A percentile compares a stretch with the other conserved stretches of the same genome.
Evolutionary conservation across 169 alveolate genomes (phyloP).

Genomic region (Eimeria falciformis): DNA sequence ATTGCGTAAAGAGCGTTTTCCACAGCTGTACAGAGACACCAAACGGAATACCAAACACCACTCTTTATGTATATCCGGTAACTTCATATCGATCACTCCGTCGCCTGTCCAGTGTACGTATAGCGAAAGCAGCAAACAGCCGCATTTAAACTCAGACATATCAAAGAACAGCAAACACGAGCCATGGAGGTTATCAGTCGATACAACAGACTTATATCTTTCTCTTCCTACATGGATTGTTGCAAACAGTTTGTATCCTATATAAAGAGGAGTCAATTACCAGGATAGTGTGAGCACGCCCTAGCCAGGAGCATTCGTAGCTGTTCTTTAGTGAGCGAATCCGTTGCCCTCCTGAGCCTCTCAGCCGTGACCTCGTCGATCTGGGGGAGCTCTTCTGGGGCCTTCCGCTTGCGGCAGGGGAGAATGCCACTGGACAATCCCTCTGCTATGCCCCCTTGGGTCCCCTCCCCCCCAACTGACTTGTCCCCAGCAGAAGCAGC

Average conservation of each 20-base stretch:
- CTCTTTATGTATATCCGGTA: not conserved
- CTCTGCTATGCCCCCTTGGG: conserved; percentile 21
- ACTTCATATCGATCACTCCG: too few species aligned
- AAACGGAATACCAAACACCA: not conserved
- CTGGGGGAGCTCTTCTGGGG: conserved; percentile 53
- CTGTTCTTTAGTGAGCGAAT: conserved; percentile 52
- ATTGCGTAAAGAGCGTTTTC: conserved; percentile 65
- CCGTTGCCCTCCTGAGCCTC: conserved; percentile 30
- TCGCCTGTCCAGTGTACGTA: too few species aligned
- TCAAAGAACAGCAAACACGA: too few species aligned
- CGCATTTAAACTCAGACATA: too few species aligned
- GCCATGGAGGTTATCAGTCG: too few species aligned
- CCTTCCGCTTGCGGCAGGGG: conserved; percentile 65
- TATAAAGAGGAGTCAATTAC: not conserved
- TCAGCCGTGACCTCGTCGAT: conserved; percentile 60
- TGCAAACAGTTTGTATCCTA: not conserved
- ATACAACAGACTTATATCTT: too few species aligned
- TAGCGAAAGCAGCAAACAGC: too few species aligned
- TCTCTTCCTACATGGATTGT: not conserved
- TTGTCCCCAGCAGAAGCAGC: not conserved
- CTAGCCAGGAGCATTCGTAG: conserved; percentile 53
- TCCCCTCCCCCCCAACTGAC: not conserved
- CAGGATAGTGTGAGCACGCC: conserved; percentile 73
- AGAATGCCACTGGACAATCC: conserved; percentile 45
- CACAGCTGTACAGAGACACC: conserved; percentile 32